Evolutionary conservation across 2,329 filamentous ascomycete genomes (phyloP).

Genomic region (Stagonosporopsis rhizophila): DNA sequence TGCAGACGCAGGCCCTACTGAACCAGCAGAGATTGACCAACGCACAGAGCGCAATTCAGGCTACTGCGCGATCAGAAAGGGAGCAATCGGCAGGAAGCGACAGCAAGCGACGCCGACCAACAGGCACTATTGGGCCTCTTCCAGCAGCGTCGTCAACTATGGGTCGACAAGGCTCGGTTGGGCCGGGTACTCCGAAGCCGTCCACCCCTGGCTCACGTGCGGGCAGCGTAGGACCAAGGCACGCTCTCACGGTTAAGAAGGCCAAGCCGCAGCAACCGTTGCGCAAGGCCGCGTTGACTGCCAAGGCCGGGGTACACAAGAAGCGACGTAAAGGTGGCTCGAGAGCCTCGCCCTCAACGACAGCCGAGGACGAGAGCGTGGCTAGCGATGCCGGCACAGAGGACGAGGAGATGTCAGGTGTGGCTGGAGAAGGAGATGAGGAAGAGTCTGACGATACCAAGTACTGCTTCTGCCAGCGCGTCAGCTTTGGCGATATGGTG

Average conservation of each 20-base stretch:
- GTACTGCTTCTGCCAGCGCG: slow-evolving; percentile 83
- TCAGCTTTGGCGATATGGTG: slow-evolving; percentile 88
- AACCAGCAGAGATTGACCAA: slow-evolving; percentile 48
- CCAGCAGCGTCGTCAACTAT: slow-evolving; percentile 63
- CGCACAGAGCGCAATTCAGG: slow-evolving; percentile 42
- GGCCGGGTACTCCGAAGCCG: slow-evolving; percentile 69
- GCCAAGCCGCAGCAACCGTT: slow-evolving; percentile 61
- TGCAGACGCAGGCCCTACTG: slow-evolving; percentile 47
- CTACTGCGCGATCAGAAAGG: slow-evolving; percentile 52
- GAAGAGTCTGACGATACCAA: slow-evolving; percentile 77
- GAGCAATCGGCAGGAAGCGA: slow-evolving; percentile 63
- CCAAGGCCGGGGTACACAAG: slow-evolving; percentile 47
- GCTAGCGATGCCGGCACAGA: slow-evolving; percentile 54
- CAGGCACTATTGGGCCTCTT: slow-evolving; percentile 60
- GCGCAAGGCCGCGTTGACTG: slow-evolving; percentile 45
- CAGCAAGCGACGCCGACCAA: slow-evolving; percentile 66
- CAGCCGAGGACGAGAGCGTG: slow-evolving; percentile 61
- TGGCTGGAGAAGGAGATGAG: slow-evolving; percentile 57
- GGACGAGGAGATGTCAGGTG: slow-evolving; percentile 61
- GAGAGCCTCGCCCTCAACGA: slow-evolving; percentile 52
- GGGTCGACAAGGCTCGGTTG: slow-evolving; percentile 65
- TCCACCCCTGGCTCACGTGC: slow-evolving; percentile 63
- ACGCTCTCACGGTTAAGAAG: slow-evolving; percentile 60
- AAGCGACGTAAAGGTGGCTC: slow-evolving; percentile 49
- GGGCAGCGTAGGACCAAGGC: slow-evolving; percentile 64